These are phyloP conservation scores for Coniferiporia weirii DNA, from an alignment of 1,284 basidiomycete genomes.

Conservation along the genomic window DNA sequence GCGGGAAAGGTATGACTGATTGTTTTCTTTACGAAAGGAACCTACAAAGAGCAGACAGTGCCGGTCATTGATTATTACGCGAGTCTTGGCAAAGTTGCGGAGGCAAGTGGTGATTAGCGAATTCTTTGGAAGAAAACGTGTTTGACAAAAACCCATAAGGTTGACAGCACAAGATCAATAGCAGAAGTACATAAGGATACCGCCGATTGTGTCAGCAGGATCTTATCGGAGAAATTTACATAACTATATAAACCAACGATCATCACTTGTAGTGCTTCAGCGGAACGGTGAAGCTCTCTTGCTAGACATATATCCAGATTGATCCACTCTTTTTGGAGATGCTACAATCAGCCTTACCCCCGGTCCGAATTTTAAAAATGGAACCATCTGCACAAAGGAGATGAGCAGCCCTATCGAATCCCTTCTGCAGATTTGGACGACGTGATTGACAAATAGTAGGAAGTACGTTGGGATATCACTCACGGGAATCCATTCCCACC, in stretches of 20 bases:
- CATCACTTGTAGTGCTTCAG: background rate
- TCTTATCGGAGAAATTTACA: constrained; percentile 22
- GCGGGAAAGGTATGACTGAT: background rate
- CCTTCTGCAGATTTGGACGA: constrained; percentile 30
- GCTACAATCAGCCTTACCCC: constrained; percentile 49
- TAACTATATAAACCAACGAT: background rate
- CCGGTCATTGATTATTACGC: constrained; percentile 91
- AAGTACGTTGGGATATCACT: constrained; percentile 27
- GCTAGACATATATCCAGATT: constrained; percentile 6
- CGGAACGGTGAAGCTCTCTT: background rate
- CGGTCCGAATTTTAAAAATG: constrained; percentile 51
- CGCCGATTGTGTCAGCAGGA: constrained; percentile 46
- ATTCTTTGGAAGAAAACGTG: background rate
- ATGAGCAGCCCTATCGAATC: constrained; percentile 56
- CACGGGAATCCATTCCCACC: constrained; percentile 84
- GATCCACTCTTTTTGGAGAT: background rate
- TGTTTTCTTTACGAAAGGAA: constrained; percentile 44
- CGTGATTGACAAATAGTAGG: constrained; percentile 3
- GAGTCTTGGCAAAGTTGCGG: constrained; percentile 66
- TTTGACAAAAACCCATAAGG: constrained; percentile 38
- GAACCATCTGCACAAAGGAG: constrained; percentile 72
- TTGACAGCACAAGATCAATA: constrained; percentile 72
- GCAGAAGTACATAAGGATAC: constrained; percentile 70
- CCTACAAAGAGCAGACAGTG: constrained; percentile 91
- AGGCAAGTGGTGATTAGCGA: constrained; percentile 45